Evolutionary conservation across 495 filamentous ascomycete genomes (phyloP).

Genomic region (Aspergillus wentii): DNA sequence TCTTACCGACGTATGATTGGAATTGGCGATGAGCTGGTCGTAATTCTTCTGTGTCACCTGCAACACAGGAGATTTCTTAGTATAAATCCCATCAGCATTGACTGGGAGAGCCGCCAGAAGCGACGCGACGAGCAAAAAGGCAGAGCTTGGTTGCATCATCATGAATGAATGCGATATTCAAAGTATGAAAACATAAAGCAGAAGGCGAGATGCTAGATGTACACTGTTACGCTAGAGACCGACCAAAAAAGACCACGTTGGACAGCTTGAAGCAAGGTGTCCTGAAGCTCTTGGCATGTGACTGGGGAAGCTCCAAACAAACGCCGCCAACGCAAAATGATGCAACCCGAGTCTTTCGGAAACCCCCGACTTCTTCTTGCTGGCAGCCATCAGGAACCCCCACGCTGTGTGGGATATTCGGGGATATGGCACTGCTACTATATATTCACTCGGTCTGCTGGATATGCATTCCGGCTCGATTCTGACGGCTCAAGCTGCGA

Average conservation of each 20-base stretch:
- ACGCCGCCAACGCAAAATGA: too few relatives aligned
- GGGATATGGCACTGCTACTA: too few relatives aligned
- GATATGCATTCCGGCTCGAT: too few relatives aligned
- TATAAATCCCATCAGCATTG: conserved; percentile 70
- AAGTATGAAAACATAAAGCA: conserved; percentile 1
- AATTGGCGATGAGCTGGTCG: conserved; percentile 77
- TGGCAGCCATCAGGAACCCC: too few relatives aligned
- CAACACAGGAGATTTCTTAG: conserved; percentile 81
- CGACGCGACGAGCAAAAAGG: conserved; percentile 40
- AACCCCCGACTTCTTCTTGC: too few relatives aligned
- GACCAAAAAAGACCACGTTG: conserved; percentile 9
- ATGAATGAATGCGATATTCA: neutral
- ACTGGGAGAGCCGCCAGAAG: conserved; percentile 56
- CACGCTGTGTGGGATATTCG: too few relatives aligned
- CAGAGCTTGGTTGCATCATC: conserved; percentile 22
- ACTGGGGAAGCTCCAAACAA: too few relatives aligned
- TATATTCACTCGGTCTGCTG: too few relatives aligned
- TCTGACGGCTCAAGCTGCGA: too few relatives aligned
- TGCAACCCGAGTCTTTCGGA: too few relatives aligned
- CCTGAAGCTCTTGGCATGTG: conserved; percentile 45
- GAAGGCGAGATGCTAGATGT: conserved; percentile 2
- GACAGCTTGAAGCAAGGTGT: conserved; percentile 36
- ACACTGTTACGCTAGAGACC: neutral
- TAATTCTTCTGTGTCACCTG: conserved; percentile 83
- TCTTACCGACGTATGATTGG: conserved; percentile 90